phyloP scores from a whole-genome alignment of 345 rosid genomes.

The Eucalyptus lansdowneana region DNA sequence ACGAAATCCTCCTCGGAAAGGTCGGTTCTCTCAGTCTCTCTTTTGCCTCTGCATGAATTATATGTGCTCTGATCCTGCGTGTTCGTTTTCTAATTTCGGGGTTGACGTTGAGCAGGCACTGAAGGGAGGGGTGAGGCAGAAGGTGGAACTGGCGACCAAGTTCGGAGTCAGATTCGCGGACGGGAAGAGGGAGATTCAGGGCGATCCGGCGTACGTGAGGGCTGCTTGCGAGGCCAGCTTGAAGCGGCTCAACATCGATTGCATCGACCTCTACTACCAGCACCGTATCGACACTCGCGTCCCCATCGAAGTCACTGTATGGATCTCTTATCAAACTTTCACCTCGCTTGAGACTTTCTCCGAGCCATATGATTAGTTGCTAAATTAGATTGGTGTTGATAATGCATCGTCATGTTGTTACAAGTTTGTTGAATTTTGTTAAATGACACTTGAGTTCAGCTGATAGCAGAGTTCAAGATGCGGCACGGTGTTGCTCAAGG shows the following conservation, averaged over 20 bases:
- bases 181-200: slow-evolving; percentile 5
- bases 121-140: slow-evolving; percentile 37
- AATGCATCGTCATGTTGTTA: background rate
- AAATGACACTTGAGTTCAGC: background rate
- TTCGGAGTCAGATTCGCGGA: slow-evolving; percentile 18
- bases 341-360: background rate
- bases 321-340: background rate
- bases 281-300: slow-evolving; percentile 38
- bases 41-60: too few species aligned
- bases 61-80: too few species aligned
- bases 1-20: slow-evolving; percentile 41
- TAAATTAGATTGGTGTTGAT: background rate
- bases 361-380: background rate
- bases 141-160: slow-evolving; percentile 47
- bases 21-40: background rate
- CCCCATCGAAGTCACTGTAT: slow-evolving; percentile 53
- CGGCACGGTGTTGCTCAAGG: background rate
- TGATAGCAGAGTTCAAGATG: background rate
- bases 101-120: slow-evolving; percentile 19
- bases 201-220: slow-evolving; percentile 49
- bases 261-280: slow-evolving; percentile 55
- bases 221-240: slow-evolving; percentile 50
- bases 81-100: background rate
- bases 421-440: background rate
- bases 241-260: slow-evolving; percentile 36